Conservation (phyloP, 2,329 filamentous ascomycete genomes). For the Pleurostoma richardsiae region DNA sequence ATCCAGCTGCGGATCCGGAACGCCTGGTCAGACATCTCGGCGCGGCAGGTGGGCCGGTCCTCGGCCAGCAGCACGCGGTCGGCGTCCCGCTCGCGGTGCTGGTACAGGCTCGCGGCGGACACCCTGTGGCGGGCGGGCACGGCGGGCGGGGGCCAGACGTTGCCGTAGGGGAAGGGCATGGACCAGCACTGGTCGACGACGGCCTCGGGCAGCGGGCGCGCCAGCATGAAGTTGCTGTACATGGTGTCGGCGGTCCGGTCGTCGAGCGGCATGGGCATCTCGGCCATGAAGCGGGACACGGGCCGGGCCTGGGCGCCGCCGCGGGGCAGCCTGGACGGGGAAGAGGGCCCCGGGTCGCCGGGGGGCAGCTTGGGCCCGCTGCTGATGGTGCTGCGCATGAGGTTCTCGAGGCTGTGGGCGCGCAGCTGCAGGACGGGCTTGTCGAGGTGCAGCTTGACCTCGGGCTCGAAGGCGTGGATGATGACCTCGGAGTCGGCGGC, state of each 20-base stretch:
- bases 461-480: constrained; percentile 69
- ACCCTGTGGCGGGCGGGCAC: constrained; percentile 61
- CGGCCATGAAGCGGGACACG: constrained; percentile 38
- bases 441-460: constrained; percentile 67
- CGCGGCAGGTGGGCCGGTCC: constrained; percentile 39
- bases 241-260: constrained; percentile 39
- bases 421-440: constrained; percentile 60
- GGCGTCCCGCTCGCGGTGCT: constrained; percentile 8
- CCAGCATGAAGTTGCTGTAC: constrained; percentile 64
- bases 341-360: neutral
- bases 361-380: neutral
- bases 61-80: constrained; percentile 17
- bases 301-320: neutral
- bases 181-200: constrained; percentile 22
- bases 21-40: constrained; percentile 60
- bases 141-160: constrained; percentile 71
- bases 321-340: neutral
- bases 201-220: constrained; percentile 40
- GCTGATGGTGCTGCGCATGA: constrained; percentile 8
- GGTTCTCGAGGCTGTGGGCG: constrained; percentile 16
- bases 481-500: constrained; percentile 58
- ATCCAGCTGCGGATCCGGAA: constrained; percentile 78
- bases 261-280: constrained; percentile 48
- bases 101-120: constrained; percentile 21
- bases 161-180: constrained; percentile 35